Percentiles rank a stretch among this genome's conserved stretches.
phyloP scores from a whole-genome alignment of 2,329 filamentous ascomycete species.

The Pestalotiopsis sp. region DNA sequence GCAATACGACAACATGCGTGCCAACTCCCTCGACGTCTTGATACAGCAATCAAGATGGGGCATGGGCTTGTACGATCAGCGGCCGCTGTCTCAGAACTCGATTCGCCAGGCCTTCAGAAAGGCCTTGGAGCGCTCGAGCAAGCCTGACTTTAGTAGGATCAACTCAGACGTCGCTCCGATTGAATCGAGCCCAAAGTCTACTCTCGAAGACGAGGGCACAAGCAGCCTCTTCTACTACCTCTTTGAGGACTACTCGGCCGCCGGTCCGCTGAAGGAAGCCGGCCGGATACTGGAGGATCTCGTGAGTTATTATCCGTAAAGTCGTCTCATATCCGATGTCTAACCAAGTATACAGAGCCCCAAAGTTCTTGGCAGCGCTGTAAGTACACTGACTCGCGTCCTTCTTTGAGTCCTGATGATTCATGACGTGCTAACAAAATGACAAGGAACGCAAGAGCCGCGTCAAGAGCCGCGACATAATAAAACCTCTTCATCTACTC shows the following conservation, averaged over 20 bases:
- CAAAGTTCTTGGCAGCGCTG: slow-evolving; percentile 34
- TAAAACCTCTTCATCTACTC: slow-evolving; percentile 57
- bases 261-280: slow-evolving; percentile 51
- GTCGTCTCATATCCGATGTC: not conserved
- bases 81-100: slow-evolving; percentile 42
- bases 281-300: slow-evolving; percentile 48
- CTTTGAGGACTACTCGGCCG: slow-evolving; percentile 66
- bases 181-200: slow-evolving; percentile 15
- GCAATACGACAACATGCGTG: slow-evolving; percentile 36
- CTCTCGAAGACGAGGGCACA: slow-evolving; percentile 46
- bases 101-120: slow-evolving; percentile 31
- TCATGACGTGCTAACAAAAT: too few species aligned
- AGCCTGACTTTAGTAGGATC: slow-evolving; percentile 26
- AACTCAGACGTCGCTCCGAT: slow-evolving; percentile 22
- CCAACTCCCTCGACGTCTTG: slow-evolving; percentile 38
- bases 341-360: slow-evolving; percentile 26
- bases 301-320: slow-evolving; percentile 32
- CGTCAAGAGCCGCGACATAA: slow-evolving; percentile 51
- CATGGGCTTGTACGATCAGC: slow-evolving; percentile 36
- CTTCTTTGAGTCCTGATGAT: slow-evolving; percentile 6
- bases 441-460: slow-evolving; percentile 31
- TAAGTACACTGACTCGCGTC: slow-evolving; percentile 21
- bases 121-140: slow-evolving; percentile 35
- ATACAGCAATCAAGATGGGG: slow-evolving; percentile 37
- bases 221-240: slow-evolving; percentile 66